Conservation (phyloP, 2,329 filamentous ascomycete genomes). For the Eurotiales sp. region DNA sequence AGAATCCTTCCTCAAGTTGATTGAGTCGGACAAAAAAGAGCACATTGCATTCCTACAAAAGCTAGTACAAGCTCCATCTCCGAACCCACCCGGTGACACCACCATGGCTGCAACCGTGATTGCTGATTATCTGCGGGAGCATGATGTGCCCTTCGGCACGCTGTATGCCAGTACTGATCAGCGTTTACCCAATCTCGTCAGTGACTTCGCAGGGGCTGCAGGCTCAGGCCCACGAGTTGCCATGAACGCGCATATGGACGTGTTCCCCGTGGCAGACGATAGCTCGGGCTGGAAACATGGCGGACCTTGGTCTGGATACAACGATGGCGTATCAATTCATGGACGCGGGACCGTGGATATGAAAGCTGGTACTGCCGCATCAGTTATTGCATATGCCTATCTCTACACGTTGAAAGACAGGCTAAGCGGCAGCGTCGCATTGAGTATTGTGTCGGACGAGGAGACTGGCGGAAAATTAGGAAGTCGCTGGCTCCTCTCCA, state of each 20-base stretch:
- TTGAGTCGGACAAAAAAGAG: slow-evolving; percentile 18
- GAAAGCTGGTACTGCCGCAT: slow-evolving; percentile 42
- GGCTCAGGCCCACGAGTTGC: slow-evolving; percentile 30
- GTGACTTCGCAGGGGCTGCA: slow-evolving; percentile 17
- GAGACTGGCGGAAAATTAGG: slow-evolving; percentile 38
- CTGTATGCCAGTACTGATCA: slow-evolving; percentile 25
- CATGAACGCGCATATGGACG: slow-evolving; percentile 44
- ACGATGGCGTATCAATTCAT: slow-evolving; percentile 30
- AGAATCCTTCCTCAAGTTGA: not conserved
- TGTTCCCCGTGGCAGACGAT: slow-evolving; percentile 35
- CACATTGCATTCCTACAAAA: slow-evolving; percentile 30
- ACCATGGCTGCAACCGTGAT: slow-evolving; percentile 31
- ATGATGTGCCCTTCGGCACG: slow-evolving; percentile 22
- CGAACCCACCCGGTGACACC: slow-evolving; percentile 40
- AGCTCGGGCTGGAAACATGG: slow-evolving; percentile 29
- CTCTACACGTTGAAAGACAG: slow-evolving; percentile 22
- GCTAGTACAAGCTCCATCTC: slow-evolving; percentile 33
- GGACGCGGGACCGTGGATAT: slow-evolving; percentile 42
- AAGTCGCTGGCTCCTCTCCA: slow-evolving; percentile 31
- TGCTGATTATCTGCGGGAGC: slow-evolving; percentile 23
- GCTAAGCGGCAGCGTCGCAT: slow-evolving; percentile 21
- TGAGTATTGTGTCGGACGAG: slow-evolving; percentile 39
- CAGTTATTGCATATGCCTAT: slow-evolving; percentile 36
- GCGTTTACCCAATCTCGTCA: slow-evolving; percentile 33
- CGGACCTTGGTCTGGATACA: slow-evolving; percentile 36